Base-by-base conservation (phyloP, 2,329 filamentous ascomycete genomes). In the Cercospora brassicicola region DNA sequence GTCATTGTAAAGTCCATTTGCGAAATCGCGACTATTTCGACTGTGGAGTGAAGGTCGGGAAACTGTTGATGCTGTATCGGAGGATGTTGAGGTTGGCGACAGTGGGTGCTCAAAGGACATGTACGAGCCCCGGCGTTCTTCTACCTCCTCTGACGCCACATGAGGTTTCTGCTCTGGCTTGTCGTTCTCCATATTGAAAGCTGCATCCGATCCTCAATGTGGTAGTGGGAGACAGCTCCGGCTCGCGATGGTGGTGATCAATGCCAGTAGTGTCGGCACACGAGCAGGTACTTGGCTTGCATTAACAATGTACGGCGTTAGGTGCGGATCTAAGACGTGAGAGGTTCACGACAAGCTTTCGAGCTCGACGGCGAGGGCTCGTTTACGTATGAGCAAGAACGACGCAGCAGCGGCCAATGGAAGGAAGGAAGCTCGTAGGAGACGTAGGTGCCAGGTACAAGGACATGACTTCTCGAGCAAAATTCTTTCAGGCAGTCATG, bases 41-140 rank as follows among this genome's bases (percentile, higher is more conserved):
- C 65, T 62, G 59, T 69, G 59, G 31, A 66, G 39, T 42, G 70
- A 69, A 31, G 68, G 71, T 39, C 65, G 62, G 15, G 72, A 72
- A 31, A 63, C 61, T 48, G 69, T 67, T 11, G 73, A 74, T 51
- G 71, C 69, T 69, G 69, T 74, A 56, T 73, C 69, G n/a, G 74
- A 75, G 28, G 61, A 70, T 11, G 70, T 71, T 18, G 73, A 72
- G 1, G 61, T 66, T 7, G 71, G 73, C 18, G 74, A 74, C 9
- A 69, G 23, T 5, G 74, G 72, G 33, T 71, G 64, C 62, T 77
- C 75, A n/a, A 75, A 45, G 2, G 73, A 71, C 75, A 76, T 76
- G 11, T 65, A 53, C n/a, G 72, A 73, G 45, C 62, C 64, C 10
- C 72, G 62, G 33, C 69, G 67, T 18, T 67, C 57, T 11, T 36